These are phyloP conservation scores for Citrus australasica DNA, from an alignment of 345 rosid genomes.

Conservation along the genomic window DNA sequence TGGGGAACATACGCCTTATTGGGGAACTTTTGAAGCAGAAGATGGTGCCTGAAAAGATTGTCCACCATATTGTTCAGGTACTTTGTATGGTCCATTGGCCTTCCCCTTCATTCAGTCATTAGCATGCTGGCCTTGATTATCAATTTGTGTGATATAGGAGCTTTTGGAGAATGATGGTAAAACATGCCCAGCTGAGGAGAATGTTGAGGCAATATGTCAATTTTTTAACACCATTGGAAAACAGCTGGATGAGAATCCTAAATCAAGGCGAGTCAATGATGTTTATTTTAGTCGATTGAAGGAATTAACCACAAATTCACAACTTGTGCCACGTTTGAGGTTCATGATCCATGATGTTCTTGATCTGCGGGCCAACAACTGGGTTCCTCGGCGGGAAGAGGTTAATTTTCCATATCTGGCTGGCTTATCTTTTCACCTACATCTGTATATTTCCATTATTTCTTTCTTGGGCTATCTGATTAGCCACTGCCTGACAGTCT, in stretches of 20 bases:
- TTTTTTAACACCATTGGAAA: slow-evolving; percentile 79
- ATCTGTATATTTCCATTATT: not conserved
- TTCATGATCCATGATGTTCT: slow-evolving; percentile 76
- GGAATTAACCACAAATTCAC: slow-evolving; percentile 51
- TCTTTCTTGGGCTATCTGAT: not conserved
- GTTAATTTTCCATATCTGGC: slow-evolving; percentile 15
- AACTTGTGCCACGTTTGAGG: slow-evolving; percentile 58
- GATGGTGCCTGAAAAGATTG: slow-evolving; percentile 80
- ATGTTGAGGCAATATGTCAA: slow-evolving; percentile 84
- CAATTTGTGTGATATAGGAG: slow-evolving; percentile 45
- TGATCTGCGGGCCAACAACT: slow-evolving; percentile 51
- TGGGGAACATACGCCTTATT: slow-evolving; percentile 82
- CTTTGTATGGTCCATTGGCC: not conserved
- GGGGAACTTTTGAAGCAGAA: slow-evolving; percentile 92
- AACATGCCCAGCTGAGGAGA: slow-evolving; percentile 80
- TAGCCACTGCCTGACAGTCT: not conserved
- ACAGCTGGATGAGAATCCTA: slow-evolving; percentile 65
- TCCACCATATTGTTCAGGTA: slow-evolving; percentile 84
- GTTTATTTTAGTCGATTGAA: slow-evolving; percentile 53
- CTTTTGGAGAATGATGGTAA: slow-evolving; percentile 68
- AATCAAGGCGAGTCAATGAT: slow-evolving; percentile 55
- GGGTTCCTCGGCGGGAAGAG: slow-evolving; percentile 82
- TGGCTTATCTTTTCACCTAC: not conserved
- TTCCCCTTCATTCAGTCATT: not conserved
- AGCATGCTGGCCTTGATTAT: not conserved